Evolutionary conservation across 1,139 yeast species (phyloP), one percentile per base, ranked within the genome.

Genomic region (Pichia sp.): DNA sequence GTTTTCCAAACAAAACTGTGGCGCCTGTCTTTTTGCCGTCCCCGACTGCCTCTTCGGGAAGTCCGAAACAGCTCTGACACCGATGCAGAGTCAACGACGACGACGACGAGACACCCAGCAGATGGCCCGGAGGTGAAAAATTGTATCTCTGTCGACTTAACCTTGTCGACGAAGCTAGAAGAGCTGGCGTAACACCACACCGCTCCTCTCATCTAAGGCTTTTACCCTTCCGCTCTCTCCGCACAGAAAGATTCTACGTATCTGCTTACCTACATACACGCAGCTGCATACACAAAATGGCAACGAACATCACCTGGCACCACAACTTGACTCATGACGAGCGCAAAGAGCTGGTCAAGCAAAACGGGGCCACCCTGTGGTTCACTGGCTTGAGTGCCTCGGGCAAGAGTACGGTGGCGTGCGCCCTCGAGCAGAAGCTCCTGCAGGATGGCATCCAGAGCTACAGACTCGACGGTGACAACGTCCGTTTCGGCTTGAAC

Each of bases 231-330:
- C 7, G 3, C 29, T 27, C 7, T 27, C 29, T 27, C 29, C 29
- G 7, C 38, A 34, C 12, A 14, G 38, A 10, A 10, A 41, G 44
- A 20, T 5, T 16, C 44, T 12, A 14, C n/a, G 27, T 14, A 41
- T 16, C 33, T 16, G n/a, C 12, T 9, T 17, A 38, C 41, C 7
- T 20, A 46, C 4, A 30, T 29, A 38, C 45, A 36, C 24, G 14
- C 17, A 16, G 24, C 31, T 3, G 5, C 40, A 42, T 20, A 12
- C 20, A 30, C 20, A 50, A 50, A 49, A 92, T 91, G 97, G 95
- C 97, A 65, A 85, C 97, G 52, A 92, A 92, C 68, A 90, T 92
- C 71, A 90, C 97, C 62, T 92, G 98, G 97, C 98, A 92, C 74
- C 83, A 82, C 61, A 93, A 95, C 67, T 77, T 92, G 64, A 85